Percentiles rank a stretch among this genome's conserved stretches.
phyloP scores from a whole-genome alignment of 1,139 yeast species.

The Yamadazyma kanchanaburiensis region DNA sequence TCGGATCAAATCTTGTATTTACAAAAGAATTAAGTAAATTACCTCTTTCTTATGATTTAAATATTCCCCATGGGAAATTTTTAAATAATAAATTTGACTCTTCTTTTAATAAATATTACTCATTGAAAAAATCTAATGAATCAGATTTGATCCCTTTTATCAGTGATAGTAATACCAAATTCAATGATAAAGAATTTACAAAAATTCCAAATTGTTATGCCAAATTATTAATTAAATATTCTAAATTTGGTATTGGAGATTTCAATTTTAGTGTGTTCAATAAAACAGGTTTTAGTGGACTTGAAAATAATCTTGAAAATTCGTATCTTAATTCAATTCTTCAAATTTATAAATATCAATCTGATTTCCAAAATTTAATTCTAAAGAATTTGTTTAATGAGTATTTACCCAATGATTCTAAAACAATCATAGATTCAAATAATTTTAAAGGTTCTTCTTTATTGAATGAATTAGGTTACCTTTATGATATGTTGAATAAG shows the following conservation, averaged over 20 bases:
- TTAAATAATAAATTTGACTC: constrained; percentile 46
- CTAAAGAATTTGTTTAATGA: constrained; percentile 56
- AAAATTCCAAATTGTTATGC: constrained; percentile 68
- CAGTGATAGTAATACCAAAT: constrained; percentile 53
- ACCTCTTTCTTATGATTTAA: constrained; percentile 44
- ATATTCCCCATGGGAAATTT: constrained; percentile 48
- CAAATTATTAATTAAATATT: constrained; percentile 74
- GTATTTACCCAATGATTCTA: constrained; percentile 45
- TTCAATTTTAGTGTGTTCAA: constrained; percentile 89
- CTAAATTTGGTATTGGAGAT: constrained; percentile 90
- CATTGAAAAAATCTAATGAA: constrained; percentile 23
- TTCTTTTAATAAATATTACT: constrained; percentile 44
- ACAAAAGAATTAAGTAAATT: constrained; percentile 49
- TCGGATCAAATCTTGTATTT: constrained; percentile 64
- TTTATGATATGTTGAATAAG: constrained; percentile 87
- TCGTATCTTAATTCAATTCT: constrained; percentile 77
- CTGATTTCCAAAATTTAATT: constrained; percentile 66
- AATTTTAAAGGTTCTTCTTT: constrained; percentile 52
- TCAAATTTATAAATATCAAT: constrained; percentile 78
- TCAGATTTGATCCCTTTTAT: constrained; percentile 59
- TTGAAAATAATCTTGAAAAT: constrained; percentile 83
- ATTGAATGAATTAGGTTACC: constrained; percentile 78
- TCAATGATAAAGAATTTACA: constrained; percentile 28
- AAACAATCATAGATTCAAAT: constrained; percentile 19
- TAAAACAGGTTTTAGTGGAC: constrained; percentile 71